Evolutionary conservation across 116 monocot genomes (phyloP), one percentile per base, ranked within the genome.

Genomic region (Posidonia oceanica): DNA sequence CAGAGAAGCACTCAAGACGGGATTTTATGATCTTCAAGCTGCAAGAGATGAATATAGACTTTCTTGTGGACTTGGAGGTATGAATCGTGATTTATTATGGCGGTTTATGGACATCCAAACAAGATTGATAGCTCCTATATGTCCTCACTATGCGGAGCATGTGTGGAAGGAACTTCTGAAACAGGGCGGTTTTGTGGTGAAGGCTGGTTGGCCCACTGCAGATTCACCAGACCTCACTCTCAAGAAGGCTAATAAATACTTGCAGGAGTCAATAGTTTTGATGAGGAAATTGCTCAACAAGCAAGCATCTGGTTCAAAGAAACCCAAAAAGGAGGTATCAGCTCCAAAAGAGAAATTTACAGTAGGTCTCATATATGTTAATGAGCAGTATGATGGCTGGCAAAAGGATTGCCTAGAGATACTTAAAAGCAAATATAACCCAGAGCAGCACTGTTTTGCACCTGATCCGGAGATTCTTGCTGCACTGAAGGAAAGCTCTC

Each of bases 51-150:
- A 91, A 72, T 94, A 94, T 73, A 76, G 94, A 40, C 73, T 94
- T 59, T 94, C 94, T 40, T 91, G 94, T 76, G 91, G 91, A 55
- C 75, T 78, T 44, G 86, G 71, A 56, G 91, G 84, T 48, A 94
- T 94, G 94, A 88, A 91, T 54, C 76, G 60, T 51, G 86, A 91
- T 44, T 64, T 94, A 3, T 72, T 94, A 52, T 81, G 71, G 78
- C 75, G 72, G 54, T 94, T 94, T 68, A 94, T 94, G 84, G 94
- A 94, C 61, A 86, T 86, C 21, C 94, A 94, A 58, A 94, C 94
- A 14, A 69, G 87, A 71, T 76, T 94, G 63, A 77, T 94, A 17
- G 63, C 86, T 69, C 94, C 94, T 4, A 91, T 94, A 64, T 94
- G 88, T 54, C 94, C 94, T 39, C 91, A 94, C 51, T 94, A 91